phyloP scores from a whole-genome alignment of 2,329 filamentous ascomycete genomes.

The Botrytis galanthina region DNA sequence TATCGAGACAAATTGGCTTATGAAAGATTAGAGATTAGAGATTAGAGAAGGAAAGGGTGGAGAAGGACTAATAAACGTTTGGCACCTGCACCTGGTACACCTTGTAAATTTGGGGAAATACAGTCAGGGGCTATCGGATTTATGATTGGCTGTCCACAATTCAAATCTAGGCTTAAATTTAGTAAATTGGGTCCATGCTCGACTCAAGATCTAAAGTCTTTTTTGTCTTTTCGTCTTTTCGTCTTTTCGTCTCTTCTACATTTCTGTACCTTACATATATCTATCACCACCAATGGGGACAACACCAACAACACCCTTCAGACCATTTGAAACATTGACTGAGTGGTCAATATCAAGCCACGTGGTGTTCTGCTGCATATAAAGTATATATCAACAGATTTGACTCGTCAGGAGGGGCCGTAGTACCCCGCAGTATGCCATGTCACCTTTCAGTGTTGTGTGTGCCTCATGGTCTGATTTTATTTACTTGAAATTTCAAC shows the following conservation, averaged over 20 bases:
- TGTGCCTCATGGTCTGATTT: background rate
- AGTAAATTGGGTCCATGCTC: background rate
- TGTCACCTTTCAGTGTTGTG: background rate
- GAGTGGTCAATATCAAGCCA: slow-evolving; percentile 4
- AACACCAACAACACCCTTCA: background rate
- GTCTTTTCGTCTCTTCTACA: too few relatives aligned
- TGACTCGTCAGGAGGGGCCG: background rate
- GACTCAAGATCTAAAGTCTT: background rate
- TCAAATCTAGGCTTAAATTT: background rate
- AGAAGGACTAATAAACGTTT: background rate
- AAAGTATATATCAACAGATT: background rate
- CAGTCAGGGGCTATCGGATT: background rate
- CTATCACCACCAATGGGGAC: background rate
- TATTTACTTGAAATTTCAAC: background rate
- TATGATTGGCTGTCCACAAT: background rate
- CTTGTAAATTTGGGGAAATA: slow-evolving; percentile 6
- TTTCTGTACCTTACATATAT: background rate
- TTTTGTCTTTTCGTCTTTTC: too few relatives aligned
- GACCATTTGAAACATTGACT: background rate
- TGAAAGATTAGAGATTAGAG: background rate
- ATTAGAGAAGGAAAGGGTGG: background rate
- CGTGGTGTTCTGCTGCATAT: background rate
- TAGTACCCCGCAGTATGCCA: slow-evolving; percentile 1
- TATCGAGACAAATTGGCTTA: background rate
- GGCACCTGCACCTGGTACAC: background rate